A percentile compares a stretch with the other conserved stretches of the same genome.
phyloP scores from a whole-genome alignment of 345 rosid genomes.

The Aegle marmelos region DNA sequence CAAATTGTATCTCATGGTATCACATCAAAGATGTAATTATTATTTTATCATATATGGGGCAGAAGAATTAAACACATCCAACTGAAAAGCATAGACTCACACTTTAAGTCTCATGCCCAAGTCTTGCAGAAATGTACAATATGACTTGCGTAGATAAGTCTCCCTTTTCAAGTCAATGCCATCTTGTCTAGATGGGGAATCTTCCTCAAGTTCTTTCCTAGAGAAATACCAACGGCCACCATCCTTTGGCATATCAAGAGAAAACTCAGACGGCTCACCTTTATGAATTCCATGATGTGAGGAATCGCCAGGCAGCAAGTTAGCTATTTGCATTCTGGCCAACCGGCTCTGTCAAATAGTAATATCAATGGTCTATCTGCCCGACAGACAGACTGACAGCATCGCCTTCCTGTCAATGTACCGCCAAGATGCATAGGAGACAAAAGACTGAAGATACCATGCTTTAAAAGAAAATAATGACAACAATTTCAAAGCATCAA shows the following conservation, averaged over 20 bases:
- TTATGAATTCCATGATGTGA: conserved; percentile 2
- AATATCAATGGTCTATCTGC: not conserved
- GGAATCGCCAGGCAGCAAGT: conserved; percentile 8
- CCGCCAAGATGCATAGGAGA: not conserved
- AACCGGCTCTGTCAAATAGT: not conserved
- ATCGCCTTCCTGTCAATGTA: not conserved
- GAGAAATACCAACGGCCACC: conserved; percentile 51
- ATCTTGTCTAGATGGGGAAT: conserved; percentile 54
- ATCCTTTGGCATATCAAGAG: conserved; percentile 5
- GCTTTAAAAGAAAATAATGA: not conserved
- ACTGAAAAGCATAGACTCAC: conserved; percentile 35
- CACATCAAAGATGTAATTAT: not conserved
- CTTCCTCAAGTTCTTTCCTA: conserved; percentile 55
- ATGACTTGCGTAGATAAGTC: conserved; percentile 54
- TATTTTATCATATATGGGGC: not conserved
- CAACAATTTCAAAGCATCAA: not conserved
- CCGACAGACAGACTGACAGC: not conserved
- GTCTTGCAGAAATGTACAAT: conserved; percentile 63
- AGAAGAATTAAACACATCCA: conserved; percentile 4
- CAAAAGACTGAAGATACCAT: not conserved
- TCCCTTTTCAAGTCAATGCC: conserved; percentile 60
- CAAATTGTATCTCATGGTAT: not conserved
- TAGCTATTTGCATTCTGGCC: not conserved
- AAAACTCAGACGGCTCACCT: not conserved
- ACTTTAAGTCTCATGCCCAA: conserved; percentile 68